phyloP scores from a whole-genome alignment of 2,329 filamentous ascomycete genomes.

The Pyrenophora tritici-repentis region DNA sequence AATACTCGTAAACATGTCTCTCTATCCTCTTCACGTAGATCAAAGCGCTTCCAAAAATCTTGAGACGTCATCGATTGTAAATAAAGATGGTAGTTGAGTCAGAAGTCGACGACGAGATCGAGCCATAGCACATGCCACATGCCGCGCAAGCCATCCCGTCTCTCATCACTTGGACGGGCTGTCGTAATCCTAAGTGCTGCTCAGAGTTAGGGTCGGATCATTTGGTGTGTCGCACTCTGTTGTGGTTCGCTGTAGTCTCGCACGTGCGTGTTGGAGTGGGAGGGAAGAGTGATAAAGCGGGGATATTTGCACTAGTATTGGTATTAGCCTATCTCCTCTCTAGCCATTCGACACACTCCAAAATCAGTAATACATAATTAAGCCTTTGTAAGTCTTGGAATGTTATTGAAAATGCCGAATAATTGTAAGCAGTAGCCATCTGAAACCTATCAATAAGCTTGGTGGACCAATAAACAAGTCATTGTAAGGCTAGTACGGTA shows the following conservation, averaged over 20 bases:
- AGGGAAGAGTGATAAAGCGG: constrained; percentile 6
- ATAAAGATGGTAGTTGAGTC: background rate
- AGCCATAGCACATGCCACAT: background rate
- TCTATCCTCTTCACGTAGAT: background rate
- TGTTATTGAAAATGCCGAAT: too few species aligned
- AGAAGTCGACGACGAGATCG: background rate
- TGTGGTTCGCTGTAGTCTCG: constrained; percentile 22
- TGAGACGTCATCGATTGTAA: background rate
- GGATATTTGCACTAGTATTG: background rate
- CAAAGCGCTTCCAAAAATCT: constrained; percentile 9
- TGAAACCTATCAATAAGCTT: too few species aligned
- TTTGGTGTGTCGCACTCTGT: constrained; percentile 19
- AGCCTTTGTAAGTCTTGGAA: too few species aligned
- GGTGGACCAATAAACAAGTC: too few species aligned
- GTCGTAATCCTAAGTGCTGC: background rate
- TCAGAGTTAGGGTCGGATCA: background rate
- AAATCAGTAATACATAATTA: too few species aligned
- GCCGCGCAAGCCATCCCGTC: constrained; percentile 12
- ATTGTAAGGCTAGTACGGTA: too few species aligned
- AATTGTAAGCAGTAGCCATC: too few species aligned
- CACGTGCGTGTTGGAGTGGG: constrained; percentile 19
- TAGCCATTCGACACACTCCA: too few species aligned
- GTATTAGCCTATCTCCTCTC: too few species aligned
- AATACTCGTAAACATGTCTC: constrained; percentile 4
- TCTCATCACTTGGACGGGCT: constrained; percentile 4